Base-by-base conservation (phyloP, 768 basidiomycete species). In the Hericium erinaceus region DNA sequence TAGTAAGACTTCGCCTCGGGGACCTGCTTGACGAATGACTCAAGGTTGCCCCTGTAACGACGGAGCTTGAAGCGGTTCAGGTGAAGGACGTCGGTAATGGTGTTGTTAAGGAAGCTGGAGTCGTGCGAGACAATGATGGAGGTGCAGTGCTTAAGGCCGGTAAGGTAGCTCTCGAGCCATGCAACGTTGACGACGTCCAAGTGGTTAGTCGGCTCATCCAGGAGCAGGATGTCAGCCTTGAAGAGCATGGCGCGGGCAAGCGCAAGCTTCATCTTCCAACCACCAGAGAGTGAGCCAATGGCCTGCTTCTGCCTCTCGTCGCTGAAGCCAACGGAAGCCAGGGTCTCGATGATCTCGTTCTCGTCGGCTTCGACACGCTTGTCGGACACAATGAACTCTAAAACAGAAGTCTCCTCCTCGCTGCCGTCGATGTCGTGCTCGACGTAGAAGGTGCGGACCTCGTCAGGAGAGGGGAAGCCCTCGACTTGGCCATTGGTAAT, bases 191-290 rank as follows among this genome's bases (percentile, higher is more conserved):
- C 84, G 63, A 98, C 95, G 66, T 98, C 95, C 76, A 98, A 82
- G 72, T 92, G 89, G 80, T 92, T 92, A 77, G 94, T 97, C 48
- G 94, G 94, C 77, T 97, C 94, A 73, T 97, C 94, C 63, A 95
- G 89, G 26, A 97, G 77, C 53, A 98, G 85, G 68, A 98, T 98
- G 68, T 98, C 95, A 61, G 95, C 95, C 78, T 89, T 91, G 89
- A 98, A 98, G 48, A 98, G 80, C 85, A 98, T 95, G 52, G 95
- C 95, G 61, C 95, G 84, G 58, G 95, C 95, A 60, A 98, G 84
- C 41, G 95, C 95, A 61, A 98, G 87, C 82, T 97, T 98, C 95
- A 98, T 98, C 83, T 98, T 98, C 95, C 95, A 97, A 79, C 95
- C 95, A 82, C 95, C 95, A 48, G 95, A 98, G 41, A 98, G 77